Evolutionary conservation across 2,329 filamentous ascomycete species (phyloP), one percentile per base, ranked within the genome.

Genomic region (Cladosporium oxysporum): DNA sequence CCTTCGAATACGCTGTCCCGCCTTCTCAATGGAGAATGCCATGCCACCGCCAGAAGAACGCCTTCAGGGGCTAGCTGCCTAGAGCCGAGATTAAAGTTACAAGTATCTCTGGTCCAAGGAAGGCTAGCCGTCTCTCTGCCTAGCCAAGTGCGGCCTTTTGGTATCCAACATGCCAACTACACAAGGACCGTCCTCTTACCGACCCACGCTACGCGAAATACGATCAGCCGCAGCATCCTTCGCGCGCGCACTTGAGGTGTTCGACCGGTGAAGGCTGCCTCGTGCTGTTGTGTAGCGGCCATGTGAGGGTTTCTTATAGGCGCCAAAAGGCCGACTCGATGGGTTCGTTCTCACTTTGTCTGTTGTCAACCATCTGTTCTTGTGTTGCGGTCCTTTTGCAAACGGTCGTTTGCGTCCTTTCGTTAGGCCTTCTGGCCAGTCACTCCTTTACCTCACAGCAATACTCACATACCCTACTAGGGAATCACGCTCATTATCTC

Each of bases 371-470:
- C 23, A 53, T 49, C 55, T 35, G 28, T 60, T 41, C 29, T 35
- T 60, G 18, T 49, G 23, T 53, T 52, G 49, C 18, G 41, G 41
- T 31, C n/a, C 5, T 44, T 44, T 60, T 60, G 63, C 63, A 47
- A 60, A 58, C 61, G 7, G 14, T 62, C 28, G 81, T 83, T 83
- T 85, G 83, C 83, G 83, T 86, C 82, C 84, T 78, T 77, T 86
- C 84, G 66, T 84, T 86, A 71, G 73, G 72, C 69, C 65, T 67
- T 69, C 69, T 77, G 47, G 63, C 31, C 50, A 77, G 74, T 55
- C 61, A 63, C 61, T 57, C 61, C 23, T 35, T 63, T 62, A 62
- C 16, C n/a, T 59, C 23, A 11, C 31, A 58, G 35, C 37, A 10
- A 47, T 14, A 37, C 31, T 33, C 76, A 76, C 76, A 69, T 72